These are phyloP conservation scores for Trichosporon inkin DNA, from an alignment of 1,284 basidiomycete genomes.

Conservation along the genomic window DNA sequence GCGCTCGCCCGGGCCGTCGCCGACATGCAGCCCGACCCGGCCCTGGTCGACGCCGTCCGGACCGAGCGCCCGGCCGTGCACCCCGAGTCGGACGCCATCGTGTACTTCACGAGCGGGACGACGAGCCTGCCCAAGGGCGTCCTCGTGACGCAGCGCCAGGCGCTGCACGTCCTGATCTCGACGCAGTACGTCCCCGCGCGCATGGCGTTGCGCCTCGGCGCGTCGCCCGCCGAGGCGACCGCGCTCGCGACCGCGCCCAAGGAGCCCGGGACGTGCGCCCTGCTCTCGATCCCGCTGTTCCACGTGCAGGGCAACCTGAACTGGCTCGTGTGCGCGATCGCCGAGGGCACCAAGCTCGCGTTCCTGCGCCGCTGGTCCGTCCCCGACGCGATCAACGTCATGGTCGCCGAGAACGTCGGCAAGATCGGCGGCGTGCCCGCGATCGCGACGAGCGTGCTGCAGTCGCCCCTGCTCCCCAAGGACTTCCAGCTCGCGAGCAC, in stretches of 20 bases:
- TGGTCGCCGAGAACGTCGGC: constrained; percentile 33
- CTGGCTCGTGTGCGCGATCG: constrained; percentile 41
- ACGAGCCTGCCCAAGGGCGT: constrained; percentile 44
- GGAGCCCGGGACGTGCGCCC: constrained; percentile 23
- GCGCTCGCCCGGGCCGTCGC: background rate
- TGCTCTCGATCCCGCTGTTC: constrained; percentile 45
- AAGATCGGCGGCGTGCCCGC: constrained; percentile 45
- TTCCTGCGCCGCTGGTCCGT: constrained; percentile 38
- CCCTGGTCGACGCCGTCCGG: constrained; percentile 10
- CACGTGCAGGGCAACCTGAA: constrained; percentile 46
- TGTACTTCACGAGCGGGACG: constrained; percentile 43
- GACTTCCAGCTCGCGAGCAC: constrained; percentile 31
- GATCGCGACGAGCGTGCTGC: constrained; percentile 36
- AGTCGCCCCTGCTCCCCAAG: constrained; percentile 32
- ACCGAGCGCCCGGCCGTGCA: constrained; percentile 2
- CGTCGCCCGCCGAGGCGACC: constrained; percentile 24
- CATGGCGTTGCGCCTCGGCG: constrained; percentile 19
- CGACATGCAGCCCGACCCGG: constrained; percentile 12
- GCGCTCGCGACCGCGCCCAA: constrained; percentile 25
- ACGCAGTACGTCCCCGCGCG: constrained; percentile 16
- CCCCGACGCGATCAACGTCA: constrained; percentile 32
- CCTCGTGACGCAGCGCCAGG: constrained; percentile 43
- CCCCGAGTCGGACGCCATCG: constrained; percentile 43
- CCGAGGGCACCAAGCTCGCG: constrained; percentile 40
- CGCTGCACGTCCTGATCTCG: constrained; percentile 27